phyloP scores from a whole-genome alignment of 306 rosid species.

The Begonia masoniana region DNA sequence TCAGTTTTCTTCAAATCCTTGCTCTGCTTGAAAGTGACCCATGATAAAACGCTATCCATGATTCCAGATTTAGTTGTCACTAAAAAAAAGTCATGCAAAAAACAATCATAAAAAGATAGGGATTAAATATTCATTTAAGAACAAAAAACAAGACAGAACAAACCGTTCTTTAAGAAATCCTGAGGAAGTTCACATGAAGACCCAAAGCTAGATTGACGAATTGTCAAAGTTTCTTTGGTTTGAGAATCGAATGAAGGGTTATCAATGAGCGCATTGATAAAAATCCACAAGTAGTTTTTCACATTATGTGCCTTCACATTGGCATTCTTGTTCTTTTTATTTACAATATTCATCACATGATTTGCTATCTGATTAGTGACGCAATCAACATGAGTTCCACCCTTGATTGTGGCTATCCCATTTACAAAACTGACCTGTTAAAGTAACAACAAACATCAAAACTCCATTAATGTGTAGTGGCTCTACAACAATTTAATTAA shows the following conservation, averaged over 20 bases:
- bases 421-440: constrained; percentile 89
- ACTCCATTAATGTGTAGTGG: background rate
- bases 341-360: constrained; percentile 65
- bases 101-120: no score
- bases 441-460: background rate
- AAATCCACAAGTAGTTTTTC: constrained; percentile 88
- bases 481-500: background rate
- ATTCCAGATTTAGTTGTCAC: constrained; percentile 80
- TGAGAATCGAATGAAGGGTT: constrained; percentile 97
- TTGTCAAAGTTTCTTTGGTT: constrained; percentile 82
- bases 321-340: constrained; percentile 88
- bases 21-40: constrained; percentile 85
- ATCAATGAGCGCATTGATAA: constrained; percentile 89
- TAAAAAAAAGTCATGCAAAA: constrained; percentile 4
- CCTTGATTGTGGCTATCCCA: constrained; percentile 74
- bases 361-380: constrained; percentile 67
- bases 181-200: constrained; percentile 75
- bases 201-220: constrained; percentile 77
- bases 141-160: constrained; percentile 1
- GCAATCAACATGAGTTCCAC: constrained; percentile 90
- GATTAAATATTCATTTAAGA: background rate
- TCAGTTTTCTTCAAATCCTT: constrained; percentile 88
- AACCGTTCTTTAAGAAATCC: constrained; percentile 69
- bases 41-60: constrained; percentile 76
- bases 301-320: constrained; percentile 85